Evolutionary conservation across 352 stramenopile species (phyloP).

Genomic region (Pythium vanterpoolii): DNA sequence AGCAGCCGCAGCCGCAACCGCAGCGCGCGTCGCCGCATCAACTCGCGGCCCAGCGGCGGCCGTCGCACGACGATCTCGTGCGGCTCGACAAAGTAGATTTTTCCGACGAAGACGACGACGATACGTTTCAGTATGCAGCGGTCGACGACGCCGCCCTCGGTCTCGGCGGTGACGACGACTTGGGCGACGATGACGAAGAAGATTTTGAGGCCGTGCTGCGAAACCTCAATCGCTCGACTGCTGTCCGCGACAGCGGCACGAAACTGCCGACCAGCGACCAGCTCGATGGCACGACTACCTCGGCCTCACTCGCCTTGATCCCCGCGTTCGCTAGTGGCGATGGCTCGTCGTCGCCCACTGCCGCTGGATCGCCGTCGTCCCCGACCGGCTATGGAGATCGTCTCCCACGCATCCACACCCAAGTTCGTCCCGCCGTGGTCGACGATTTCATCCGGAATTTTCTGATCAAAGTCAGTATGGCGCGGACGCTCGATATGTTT

Average conservation of each 20-base stretch:
- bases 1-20: conserved; percentile 9
- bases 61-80: conserved; percentile 70
- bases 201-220: conserved; percentile 82
- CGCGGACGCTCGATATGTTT: conserved; percentile 90
- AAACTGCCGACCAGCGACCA: neutral
- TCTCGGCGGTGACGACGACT: conserved; percentile 47
- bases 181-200: conserved; percentile 78
- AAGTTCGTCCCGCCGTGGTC: conserved; percentile 83
- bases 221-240: conserved; percentile 67
- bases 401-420: conserved; percentile 46
- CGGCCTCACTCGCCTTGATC: conserved; percentile 24
- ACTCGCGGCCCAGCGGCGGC: conserved; percentile 25
- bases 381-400: neutral
- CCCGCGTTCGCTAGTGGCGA: conserved; percentile 2
- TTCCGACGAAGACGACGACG: conserved; percentile 81
- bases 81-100: conserved; percentile 85
- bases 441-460: conserved; percentile 96
- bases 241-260: conserved; percentile 18
- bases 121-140: conserved; percentile 77
- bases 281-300: conserved; percentile 10
- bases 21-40: conserved; percentile 26
- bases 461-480: conserved; percentile 92
- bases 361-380: neutral
- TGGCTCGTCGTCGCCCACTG: neutral
- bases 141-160: conserved; percentile 56